Evolutionary conservation across 306 rosid genomes (phyloP).

Genomic region (Albizia julibrissin): DNA sequence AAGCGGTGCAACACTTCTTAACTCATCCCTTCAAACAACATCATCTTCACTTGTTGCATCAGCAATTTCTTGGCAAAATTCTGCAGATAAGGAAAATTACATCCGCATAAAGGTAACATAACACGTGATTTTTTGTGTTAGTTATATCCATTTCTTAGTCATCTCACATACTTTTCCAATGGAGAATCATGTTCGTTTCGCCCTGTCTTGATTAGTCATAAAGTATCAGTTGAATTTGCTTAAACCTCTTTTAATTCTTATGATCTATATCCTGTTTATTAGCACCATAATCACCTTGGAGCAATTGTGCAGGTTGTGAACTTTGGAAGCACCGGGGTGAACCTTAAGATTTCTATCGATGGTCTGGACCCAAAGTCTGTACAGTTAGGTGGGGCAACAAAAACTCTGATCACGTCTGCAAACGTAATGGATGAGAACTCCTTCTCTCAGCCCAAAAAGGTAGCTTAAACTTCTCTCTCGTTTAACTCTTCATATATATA

Average conservation of each 20-base stretch:
- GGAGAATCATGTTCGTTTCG: constrained; percentile 3
- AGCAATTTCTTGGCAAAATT: constrained; percentile 56
- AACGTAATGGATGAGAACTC: constrained; percentile 87
- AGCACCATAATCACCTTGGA: constrained; percentile 17
- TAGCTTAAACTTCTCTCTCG: constrained; percentile 26
- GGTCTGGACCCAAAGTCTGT: constrained; percentile 55
- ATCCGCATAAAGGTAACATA: constrained; percentile 68
- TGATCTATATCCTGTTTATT: background rate
- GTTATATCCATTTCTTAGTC: constrained; percentile 4
- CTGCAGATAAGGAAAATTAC: constrained; percentile 34
- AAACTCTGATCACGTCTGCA: constrained; percentile 68
- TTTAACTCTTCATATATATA: background rate
- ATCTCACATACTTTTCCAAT: constrained; percentile 3
- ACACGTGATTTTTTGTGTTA: background rate
- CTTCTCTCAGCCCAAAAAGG: constrained; percentile 75
- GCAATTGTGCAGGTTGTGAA: constrained; percentile 72
- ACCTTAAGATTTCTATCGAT: constrained; percentile 48
- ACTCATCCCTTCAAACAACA: constrained; percentile 50
- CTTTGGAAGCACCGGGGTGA: constrained; percentile 59
- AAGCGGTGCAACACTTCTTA: constrained; percentile 80
- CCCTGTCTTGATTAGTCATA: background rate
- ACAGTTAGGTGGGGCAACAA: constrained; percentile 50
- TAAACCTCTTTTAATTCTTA: background rate
- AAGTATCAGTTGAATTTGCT: constrained; percentile 6
- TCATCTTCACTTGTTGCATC: constrained; percentile 56